phyloP scores from a whole-genome alignment of 2,329 filamentous ascomycete genomes.

The Ophiosphaerella korrae region DNA sequence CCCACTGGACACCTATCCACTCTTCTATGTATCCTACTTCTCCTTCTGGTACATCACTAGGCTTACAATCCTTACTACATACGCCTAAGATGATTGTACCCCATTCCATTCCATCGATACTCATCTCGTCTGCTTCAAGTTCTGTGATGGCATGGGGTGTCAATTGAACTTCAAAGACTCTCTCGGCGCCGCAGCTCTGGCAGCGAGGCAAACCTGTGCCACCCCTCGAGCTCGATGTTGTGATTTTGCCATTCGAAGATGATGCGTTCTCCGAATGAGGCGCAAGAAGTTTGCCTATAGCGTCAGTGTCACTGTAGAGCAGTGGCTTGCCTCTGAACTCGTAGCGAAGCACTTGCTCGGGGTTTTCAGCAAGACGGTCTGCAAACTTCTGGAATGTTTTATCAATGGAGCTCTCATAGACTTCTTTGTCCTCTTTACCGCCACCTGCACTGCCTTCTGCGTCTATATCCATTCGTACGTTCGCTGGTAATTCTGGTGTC shows the following conservation, averaged over 20 bases:
- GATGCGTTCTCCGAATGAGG: constrained; percentile 35
- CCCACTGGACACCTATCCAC: constrained; percentile 98
- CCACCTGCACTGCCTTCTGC: constrained; percentile 35
- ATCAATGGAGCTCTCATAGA: constrained; percentile 56
- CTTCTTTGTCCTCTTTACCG: constrained; percentile 53
- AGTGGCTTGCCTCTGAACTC: constrained; percentile 59
- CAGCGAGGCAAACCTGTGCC: constrained; percentile 71
- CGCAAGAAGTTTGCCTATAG: constrained; percentile 69
- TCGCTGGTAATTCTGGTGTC: constrained; percentile 55
- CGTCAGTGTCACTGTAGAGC: constrained; percentile 79
- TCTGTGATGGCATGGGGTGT: constrained; percentile 89
- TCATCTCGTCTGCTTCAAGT: constrained; percentile 75
- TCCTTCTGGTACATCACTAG: constrained; percentile 61
- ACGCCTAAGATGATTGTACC: constrained; percentile 88
- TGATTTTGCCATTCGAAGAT: constrained; percentile 36
- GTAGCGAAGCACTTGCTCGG: constrained; percentile 58
- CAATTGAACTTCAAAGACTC: constrained; percentile 90
- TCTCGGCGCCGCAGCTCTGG: constrained; percentile 71
- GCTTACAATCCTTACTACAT: constrained; percentile 78
- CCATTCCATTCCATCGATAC: constrained; percentile 92
- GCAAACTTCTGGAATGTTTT: constrained; percentile 58
- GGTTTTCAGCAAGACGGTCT: constrained; percentile 56
- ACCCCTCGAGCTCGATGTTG: constrained; percentile 24
- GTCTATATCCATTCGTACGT: constrained; percentile 51
- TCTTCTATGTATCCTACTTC: constrained; percentile 85